Conservation (phyloP, 495 filamentous ascomycete species). For the Aspergillus heteromorphus region DNA sequence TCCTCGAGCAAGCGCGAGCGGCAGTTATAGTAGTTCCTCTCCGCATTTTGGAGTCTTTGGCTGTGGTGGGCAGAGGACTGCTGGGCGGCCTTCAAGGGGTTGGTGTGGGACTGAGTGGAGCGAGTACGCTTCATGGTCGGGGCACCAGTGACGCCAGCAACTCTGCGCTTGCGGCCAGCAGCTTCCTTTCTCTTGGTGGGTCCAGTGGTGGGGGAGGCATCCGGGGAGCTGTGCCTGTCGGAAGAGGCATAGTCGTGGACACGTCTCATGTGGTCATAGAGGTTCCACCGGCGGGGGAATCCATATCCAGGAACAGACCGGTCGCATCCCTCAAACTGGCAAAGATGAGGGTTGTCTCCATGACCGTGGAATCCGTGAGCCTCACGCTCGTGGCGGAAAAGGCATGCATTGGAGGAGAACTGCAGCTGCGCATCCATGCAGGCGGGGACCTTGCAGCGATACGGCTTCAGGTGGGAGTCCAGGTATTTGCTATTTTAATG, state of each 20-base stretch:
- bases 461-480: constrained; percentile 90
- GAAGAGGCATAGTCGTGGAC: constrained; percentile 73
- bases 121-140: constrained; percentile 44
- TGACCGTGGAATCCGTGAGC: constrained; percentile 93
- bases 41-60: constrained; percentile 41
- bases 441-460: constrained; percentile 75
- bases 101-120: constrained; percentile 38
- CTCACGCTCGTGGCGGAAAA: constrained; percentile 92
- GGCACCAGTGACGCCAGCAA: constrained; percentile 33
- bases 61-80: constrained; percentile 33
- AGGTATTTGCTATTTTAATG: constrained; percentile 71
- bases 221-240: constrained; percentile 41
- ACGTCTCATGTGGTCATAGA: constrained; percentile 89
- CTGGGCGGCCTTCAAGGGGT: constrained; percentile 29
- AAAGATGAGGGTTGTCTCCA: constrained; percentile 82
- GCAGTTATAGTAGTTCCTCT: constrained; percentile 41
- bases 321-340: constrained; percentile 78
- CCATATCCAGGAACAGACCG: constrained; percentile 72
- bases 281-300: constrained; percentile 90
- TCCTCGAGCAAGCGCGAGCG: constrained; percentile 39
- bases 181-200: constrained; percentile 39
- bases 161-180: constrained; percentile 36
- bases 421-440: constrained; percentile 66
- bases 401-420: constrained; percentile 90
- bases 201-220: constrained; percentile 29